Percentiles rank a stretch among this genome's conserved stretches.
Conservation (phyloP, 2,329 filamentous ascomycete species). For the Diaporthe vexans region DNA sequence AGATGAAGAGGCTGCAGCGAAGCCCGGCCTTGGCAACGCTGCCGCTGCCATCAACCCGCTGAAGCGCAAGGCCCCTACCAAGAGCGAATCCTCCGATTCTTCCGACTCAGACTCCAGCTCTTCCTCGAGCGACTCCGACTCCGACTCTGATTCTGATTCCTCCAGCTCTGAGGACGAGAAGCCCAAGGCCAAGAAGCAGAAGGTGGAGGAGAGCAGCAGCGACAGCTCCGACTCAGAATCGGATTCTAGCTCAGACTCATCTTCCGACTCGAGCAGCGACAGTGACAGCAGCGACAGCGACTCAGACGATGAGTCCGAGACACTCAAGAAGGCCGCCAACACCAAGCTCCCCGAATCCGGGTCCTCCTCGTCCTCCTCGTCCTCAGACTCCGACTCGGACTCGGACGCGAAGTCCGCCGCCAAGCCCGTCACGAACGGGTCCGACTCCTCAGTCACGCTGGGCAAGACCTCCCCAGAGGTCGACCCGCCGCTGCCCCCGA, state of each 20-base stretch:
- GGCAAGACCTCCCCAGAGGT: slow-evolving; percentile 67
- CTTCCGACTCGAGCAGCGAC: slow-evolving; percentile 49
- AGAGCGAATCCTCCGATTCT: slow-evolving; percentile 55
- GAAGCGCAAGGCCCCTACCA: slow-evolving; percentile 68
- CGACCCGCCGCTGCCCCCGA: slow-evolving; percentile 65
- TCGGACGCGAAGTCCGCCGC: slow-evolving; percentile 48
- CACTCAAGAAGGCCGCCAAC: slow-evolving; percentile 44
- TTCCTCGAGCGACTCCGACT: slow-evolving; percentile 50
- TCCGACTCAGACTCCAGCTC: slow-evolving; percentile 53
- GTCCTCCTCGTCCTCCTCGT: slow-evolving; percentile 53
- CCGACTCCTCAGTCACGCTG: slow-evolving; percentile 62
- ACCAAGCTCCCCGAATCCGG: slow-evolving; percentile 52
- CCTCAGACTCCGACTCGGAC: slow-evolving; percentile 60
- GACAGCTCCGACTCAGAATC: slow-evolving; percentile 50
- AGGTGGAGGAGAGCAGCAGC: slow-evolving; percentile 51
- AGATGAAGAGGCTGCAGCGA: slow-evolving; percentile 45
- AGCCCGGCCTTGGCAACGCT: slow-evolving; percentile 43
- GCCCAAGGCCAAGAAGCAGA: slow-evolving; percentile 67
- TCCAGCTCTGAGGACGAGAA: slow-evolving; percentile 62
- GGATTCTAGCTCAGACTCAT: slow-evolving; percentile 52
- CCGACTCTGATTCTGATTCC: slow-evolving; percentile 50
- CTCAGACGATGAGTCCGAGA: slow-evolving; percentile 38
- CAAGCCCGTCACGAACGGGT: slow-evolving; percentile 47
- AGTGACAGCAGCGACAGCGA: slow-evolving; percentile 47
- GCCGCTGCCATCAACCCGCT: slow-evolving; percentile 55